These are phyloP conservation scores for Creolimax fragrantissima DNA, from an alignment of 78 protist species.

Conservation along the genomic window DNA sequence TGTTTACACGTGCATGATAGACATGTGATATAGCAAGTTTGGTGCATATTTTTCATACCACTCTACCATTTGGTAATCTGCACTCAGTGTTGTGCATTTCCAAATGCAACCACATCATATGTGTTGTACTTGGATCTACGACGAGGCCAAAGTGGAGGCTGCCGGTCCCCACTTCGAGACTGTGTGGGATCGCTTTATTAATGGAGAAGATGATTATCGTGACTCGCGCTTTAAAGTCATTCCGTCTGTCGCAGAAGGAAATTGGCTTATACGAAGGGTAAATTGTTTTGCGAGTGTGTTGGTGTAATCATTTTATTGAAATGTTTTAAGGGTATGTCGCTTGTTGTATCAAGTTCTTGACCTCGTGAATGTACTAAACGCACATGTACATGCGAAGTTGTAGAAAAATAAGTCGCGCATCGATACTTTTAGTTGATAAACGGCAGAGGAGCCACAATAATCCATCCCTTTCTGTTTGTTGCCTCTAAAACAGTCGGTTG, in stretches of 20 bases:
- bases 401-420: no score
- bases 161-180: not conserved
- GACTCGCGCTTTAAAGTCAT: slow-evolving; percentile 9
- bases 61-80: not conserved
- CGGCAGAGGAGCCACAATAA: no score
- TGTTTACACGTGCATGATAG: no score
- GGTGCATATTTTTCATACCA: not conserved
- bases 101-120: slow-evolving; percentile 11
- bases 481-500: not conserved
- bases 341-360: no score
- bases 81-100: not conserved
- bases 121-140: not conserved
- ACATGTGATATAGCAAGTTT: no score
- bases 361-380: no score
- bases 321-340: no score
- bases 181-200: not conserved
- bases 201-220: slow-evolving; percentile 1
- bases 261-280: not conserved
- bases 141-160: not conserved
- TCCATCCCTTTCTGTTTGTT: not conserved
- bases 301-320: no score
- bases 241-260: not conserved
- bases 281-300: not conserved
- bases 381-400: no score
- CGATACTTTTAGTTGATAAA: no score